These are phyloP conservation scores for Aureobasidium sp. DNA, from an alignment of 2,329 filamentous ascomycete species.

Conservation along the genomic window DNA sequence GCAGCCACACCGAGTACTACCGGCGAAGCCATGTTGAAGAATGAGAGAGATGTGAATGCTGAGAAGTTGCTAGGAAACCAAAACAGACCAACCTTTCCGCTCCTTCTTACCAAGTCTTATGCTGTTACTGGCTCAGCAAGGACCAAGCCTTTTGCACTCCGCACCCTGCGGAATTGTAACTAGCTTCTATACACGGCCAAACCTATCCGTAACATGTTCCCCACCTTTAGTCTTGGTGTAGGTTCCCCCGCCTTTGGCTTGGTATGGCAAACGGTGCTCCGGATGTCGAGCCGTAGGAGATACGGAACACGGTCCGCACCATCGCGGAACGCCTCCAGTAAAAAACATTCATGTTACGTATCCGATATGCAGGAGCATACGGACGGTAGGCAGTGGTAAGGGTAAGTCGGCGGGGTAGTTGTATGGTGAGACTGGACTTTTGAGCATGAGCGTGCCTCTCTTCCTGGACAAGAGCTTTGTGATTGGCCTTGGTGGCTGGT, in stretches of 20 bases:
- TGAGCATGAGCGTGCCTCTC: not conserved
- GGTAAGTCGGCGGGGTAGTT: no score
- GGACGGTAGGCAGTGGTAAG: not conserved
- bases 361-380: not conserved
- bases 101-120: conserved; percentile 9
- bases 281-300: not conserved
- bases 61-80: not conserved
- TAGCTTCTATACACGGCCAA: not conserved
- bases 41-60: not conserved
- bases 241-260: no score
- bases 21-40: conserved; percentile 24
- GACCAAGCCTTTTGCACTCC: not conserved
- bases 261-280: not conserved
- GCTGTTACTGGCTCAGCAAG: not conserved
- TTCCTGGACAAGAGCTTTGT: not conserved
- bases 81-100: not conserved
- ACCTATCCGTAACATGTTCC: not conserved
- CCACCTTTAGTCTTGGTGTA: not conserved
- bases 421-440: not conserved
- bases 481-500: not conserved
- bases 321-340: not conserved
- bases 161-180: not conserved
- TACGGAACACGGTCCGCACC: not conserved
- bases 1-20: conserved; percentile 32
- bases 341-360: not conserved